phyloP scores from a whole-genome alignment of 139 green algal genomes.

The Pseudopediastrum boryanum region DNA sequence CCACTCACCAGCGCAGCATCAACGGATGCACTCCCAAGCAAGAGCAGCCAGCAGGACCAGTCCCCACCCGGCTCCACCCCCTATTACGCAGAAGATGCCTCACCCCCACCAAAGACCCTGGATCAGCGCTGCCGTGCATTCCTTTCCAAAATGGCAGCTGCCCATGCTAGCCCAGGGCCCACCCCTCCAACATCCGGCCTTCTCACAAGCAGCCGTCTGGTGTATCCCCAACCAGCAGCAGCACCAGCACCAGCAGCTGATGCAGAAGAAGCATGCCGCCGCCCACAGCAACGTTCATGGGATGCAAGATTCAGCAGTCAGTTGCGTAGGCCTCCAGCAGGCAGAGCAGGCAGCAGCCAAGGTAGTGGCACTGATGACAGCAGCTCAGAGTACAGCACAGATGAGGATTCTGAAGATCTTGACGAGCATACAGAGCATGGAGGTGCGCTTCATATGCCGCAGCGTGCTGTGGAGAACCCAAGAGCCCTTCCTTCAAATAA shows the following conservation, averaged over 20 bases:
- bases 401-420: neutral
- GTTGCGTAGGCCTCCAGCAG: neutral
- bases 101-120: neutral
- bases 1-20: neutral
- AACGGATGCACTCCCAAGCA: neutral
- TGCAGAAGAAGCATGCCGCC: neutral
- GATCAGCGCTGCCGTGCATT: constrained; percentile 35
- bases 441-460: neutral
- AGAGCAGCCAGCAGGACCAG: too few relatives aligned
- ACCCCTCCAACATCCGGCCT: neutral
- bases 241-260: neutral
- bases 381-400: neutral
- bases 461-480: neutral
- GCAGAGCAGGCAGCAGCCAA: neutral
- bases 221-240: neutral
- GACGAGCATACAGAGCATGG: neutral
- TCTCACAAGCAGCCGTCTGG: neutral
- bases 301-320: neutral
- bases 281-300: neutral
- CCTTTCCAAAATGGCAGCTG: constrained; percentile 1
- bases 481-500: neutral
- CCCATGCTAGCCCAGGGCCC: neutral
- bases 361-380: neutral
- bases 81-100: neutral
- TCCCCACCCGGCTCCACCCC: neutral